phyloP scores from a whole-genome alignment of 441 rosid genomes.

The Breynia disticha region DNA sequence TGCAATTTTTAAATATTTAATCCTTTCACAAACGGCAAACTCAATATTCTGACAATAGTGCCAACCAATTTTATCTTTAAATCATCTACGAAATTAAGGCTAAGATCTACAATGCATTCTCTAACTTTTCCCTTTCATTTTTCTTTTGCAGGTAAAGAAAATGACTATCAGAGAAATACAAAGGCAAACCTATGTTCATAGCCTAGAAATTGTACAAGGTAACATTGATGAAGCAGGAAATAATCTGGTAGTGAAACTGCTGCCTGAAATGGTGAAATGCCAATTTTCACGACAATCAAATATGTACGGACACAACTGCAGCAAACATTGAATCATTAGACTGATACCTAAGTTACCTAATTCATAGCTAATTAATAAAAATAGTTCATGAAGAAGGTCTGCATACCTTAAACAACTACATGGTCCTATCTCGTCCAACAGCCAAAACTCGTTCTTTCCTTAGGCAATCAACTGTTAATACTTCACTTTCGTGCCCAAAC shows the following conservation, averaged over 20 bases:
- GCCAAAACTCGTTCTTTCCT: conserved; percentile 76
- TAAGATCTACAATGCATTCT: too few relatives aligned
- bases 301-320: background rate
- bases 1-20: too few relatives aligned
- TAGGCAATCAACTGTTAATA: conserved; percentile 63
- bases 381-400: background rate
- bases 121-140: too few relatives aligned
- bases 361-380: too few relatives aligned
- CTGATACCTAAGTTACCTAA: background rate
- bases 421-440: conserved; percentile 76
- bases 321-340: background rate
- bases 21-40: too few relatives aligned
- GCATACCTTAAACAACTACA: conserved; percentile 64
- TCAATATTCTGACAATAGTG: too few relatives aligned
- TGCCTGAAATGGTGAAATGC: too few relatives aligned
- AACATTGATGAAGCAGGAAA: too few relatives aligned
- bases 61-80: too few relatives aligned
- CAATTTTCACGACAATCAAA: too few relatives aligned
- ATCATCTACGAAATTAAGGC: too few relatives aligned
- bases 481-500: conserved; percentile 84
- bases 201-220: background rate
- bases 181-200: background rate
- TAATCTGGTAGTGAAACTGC: too few relatives aligned
- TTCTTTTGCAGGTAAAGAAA: background rate
- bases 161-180: background rate